Evolutionary conservation across 1,284 basidiomycete genomes (phyloP).

Genomic region (Melanopsichium pennsylvanicum): DNA sequence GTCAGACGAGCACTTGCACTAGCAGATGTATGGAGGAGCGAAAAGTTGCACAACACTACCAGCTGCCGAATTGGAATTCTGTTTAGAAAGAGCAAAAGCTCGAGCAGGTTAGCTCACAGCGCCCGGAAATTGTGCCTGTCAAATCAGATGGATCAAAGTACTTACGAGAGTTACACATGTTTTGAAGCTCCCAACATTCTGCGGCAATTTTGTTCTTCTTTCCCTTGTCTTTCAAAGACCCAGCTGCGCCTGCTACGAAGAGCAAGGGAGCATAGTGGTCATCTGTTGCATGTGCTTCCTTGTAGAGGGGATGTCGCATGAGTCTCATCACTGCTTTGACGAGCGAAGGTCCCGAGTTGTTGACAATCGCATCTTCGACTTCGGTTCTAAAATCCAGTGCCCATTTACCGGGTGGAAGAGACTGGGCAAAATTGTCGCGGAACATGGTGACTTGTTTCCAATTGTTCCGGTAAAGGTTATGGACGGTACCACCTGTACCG

Average conservation of each 20-base stretch:
- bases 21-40: neutral
- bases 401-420: conserved; percentile 50
- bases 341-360: conserved; percentile 45
- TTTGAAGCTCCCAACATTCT: conserved; percentile 57
- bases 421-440: conserved; percentile 54
- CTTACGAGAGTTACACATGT: conserved; percentile 48
- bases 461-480: conserved; percentile 58
- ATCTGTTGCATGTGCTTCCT: conserved; percentile 59
- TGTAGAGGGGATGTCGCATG: conserved; percentile 53
- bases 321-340: conserved; percentile 44
- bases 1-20: too few species aligned
- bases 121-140: too few species aligned
- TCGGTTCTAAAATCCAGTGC: conserved; percentile 56
- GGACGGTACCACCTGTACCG: conserved; percentile 56
- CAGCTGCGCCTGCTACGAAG: conserved; percentile 55
- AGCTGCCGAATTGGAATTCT: conserved; percentile 22
- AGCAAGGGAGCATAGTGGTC: conserved; percentile 53
- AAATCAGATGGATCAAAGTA: neutral
- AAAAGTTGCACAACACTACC: neutral
- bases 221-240: conserved; percentile 38
- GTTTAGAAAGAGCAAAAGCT: neutral
- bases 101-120: too few species aligned
- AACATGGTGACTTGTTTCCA: conserved; percentile 43
- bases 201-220: conserved; percentile 50
- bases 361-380: conserved; percentile 42